phyloP scores from a whole-genome alignment of 441 rosid species.

The Sinapis alba region DNA sequence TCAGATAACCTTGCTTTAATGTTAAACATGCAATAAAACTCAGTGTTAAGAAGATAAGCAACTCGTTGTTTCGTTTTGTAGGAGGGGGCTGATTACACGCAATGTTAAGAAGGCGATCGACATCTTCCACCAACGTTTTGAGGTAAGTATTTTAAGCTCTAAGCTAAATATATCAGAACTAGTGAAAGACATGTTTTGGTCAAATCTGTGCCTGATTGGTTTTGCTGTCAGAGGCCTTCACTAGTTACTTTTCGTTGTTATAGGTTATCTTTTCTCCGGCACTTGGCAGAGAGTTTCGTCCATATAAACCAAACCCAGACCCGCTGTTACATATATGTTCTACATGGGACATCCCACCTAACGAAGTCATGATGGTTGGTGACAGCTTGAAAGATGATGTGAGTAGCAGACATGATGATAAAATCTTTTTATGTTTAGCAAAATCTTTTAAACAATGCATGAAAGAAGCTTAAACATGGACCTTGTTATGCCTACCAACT shows the following conservation, averaged over 20 bases:
- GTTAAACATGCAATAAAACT: neutral
- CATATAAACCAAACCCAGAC: constrained; percentile 91
- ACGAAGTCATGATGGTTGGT: constrained; percentile 92
- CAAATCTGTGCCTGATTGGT: neutral
- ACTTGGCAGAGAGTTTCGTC: constrained; percentile 92
- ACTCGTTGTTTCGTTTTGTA: constrained; percentile 33
- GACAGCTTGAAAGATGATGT: constrained; percentile 98
- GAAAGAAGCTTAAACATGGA: constrained; percentile 56
- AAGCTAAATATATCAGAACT: neutral
- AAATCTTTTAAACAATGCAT: constrained; percentile 50
- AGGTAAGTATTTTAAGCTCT: constrained; percentile 50
- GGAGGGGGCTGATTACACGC: constrained; percentile 91
- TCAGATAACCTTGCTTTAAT: neutral
- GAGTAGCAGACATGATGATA: constrained; percentile 65
- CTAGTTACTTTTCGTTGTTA: constrained; percentile 14
- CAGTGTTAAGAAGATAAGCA: neutral
- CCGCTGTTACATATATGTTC: constrained; percentile 89
- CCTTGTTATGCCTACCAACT: constrained; percentile 45
- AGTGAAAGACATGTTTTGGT: neutral
- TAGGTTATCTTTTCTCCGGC: constrained; percentile 84
- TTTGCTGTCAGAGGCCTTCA: neutral
- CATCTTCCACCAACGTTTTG: constrained; percentile 71
- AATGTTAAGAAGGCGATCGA: constrained; percentile 84
- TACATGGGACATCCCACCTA: constrained; percentile 73
- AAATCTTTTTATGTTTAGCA: constrained; percentile 55